Percentiles rank a stretch among this genome's conserved stretches.
These are phyloP conservation scores for Urtica urens DNA, from an alignment of 306 rosid species.

Conservation along the genomic window DNA sequence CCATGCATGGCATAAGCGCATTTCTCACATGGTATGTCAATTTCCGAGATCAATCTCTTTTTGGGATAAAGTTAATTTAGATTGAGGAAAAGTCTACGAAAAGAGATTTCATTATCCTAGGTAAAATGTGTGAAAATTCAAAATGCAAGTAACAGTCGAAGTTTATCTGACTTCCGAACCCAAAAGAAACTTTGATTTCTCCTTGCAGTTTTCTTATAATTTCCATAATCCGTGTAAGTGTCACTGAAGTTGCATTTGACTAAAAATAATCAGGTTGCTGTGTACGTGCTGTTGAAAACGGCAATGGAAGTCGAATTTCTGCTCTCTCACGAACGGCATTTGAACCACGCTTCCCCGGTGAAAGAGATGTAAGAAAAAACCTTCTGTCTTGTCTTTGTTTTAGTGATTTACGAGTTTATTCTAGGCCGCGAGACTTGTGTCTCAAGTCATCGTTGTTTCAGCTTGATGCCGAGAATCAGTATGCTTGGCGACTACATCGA, in stretches of 20 bases:
- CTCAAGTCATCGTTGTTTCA: slow-evolving; percentile 27
- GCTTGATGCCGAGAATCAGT: slow-evolving; percentile 38
- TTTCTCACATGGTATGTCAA: slow-evolving; percentile 55
- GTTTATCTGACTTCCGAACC: too few relatives aligned
- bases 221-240: too few relatives aligned
- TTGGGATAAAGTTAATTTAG: too few relatives aligned
- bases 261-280: slow-evolving; percentile 71
- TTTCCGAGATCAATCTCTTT: too few relatives aligned
- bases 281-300: slow-evolving; percentile 49
- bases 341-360: slow-evolving; percentile 35
- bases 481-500: slow-evolving; percentile 33
- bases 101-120: too few relatives aligned
- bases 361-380: slow-evolving; percentile 41
- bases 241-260: too few relatives aligned
- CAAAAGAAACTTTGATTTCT: too few relatives aligned
- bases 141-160: too few relatives aligned
- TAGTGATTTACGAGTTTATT: slow-evolving; percentile 6
- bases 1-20: slow-evolving; percentile 42
- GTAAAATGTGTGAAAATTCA: too few relatives aligned
- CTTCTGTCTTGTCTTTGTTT: background rate
- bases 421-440: slow-evolving; percentile 17
- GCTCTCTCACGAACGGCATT: slow-evolving; percentile 44
- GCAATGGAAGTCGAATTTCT: slow-evolving; percentile 51
- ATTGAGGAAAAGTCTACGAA: too few relatives aligned
- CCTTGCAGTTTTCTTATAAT: too few relatives aligned